Evolutionary conservation across 345 rosid species (phyloP).

Genomic region (Firmiana major): DNA sequence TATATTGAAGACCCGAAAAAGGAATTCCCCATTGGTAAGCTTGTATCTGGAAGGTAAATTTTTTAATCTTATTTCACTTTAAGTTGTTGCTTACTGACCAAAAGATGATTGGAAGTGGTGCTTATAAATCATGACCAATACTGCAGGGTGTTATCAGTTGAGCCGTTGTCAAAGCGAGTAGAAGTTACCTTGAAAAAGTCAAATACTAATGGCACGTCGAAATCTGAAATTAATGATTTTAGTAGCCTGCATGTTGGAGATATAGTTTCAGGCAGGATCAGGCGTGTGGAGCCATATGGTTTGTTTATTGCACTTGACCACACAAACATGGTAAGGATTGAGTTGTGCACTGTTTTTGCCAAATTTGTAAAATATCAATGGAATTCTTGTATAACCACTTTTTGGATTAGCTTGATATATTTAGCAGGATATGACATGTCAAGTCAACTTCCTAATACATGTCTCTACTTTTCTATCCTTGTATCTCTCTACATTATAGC

Average conservation of each 20-base stretch:
- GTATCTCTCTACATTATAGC: neutral
- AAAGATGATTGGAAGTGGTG: neutral
- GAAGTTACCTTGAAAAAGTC: slow-evolving; percentile 77
- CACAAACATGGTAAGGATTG: slow-evolving; percentile 62
- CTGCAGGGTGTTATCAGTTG: slow-evolving; percentile 76
- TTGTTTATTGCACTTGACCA: slow-evolving; percentile 61
- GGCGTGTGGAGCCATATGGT: slow-evolving; percentile 80
- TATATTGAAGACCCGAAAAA: slow-evolving; percentile 61
- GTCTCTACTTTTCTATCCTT: neutral
- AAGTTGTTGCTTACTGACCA: neutral
- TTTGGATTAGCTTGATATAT: neutral
- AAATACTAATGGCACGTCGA: slow-evolving; percentile 32
- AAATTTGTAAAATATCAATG: neutral
- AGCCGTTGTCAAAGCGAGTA: slow-evolving; percentile 73
- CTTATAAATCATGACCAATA: slow-evolving; percentile 1
- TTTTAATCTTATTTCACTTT: slow-evolving; percentile 8
- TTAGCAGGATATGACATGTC: neutral
- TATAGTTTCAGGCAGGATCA: slow-evolving; percentile 58
- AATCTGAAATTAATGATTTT: slow-evolving; percentile 50
- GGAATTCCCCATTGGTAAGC: slow-evolving; percentile 89
- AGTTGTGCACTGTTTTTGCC: neutral
- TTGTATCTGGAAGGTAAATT: slow-evolving; percentile 71
- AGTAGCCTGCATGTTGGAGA: slow-evolving; percentile 60
- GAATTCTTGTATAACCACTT: neutral
- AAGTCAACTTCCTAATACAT: neutral